Base-by-base conservation (phyloP, 176 grass and related monocot species). In the Oryza glaberrima region DNA sequence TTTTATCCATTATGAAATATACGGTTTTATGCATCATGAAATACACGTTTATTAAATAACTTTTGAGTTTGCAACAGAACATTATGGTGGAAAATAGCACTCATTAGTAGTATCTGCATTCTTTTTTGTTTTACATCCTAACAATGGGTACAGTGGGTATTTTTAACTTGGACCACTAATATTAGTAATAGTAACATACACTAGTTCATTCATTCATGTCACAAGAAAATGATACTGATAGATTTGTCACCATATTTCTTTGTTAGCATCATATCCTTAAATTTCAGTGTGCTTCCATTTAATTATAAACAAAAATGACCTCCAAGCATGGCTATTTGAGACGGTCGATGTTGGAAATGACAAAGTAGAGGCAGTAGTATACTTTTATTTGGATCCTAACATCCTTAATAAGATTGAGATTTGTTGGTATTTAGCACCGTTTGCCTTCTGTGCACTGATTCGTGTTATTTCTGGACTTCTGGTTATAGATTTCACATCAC, bases 381-480 rank as follows among this genome's bases (percentile, higher is more conserved):
- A 56, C 34, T 85, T 85, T 64, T 72, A 85, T 78, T 63, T 64
- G 75, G 44, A 30, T 60, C 22, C 26, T 70, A 78, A 38, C 38
- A 71, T 61, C 48, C 13, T 70, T 85, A 22, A 70, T 85, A 49
- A 71, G 56, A 10, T 69, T 77, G 22, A 17, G 45, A 26, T 56
- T 56, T 2, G n/a, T 11, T 77, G 23, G 15, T n/a, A 67, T 48
- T 72, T 77, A 16, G 26, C 65, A 51, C 22, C 69, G 56, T n/a
- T 47, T 4, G 51, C 12, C 9, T 69, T 77, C 69, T 38, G n/a
- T 76, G 25, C 43, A 76, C 20, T 67, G 75, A 13, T 23, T 84
- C 9, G 17, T 84, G 17, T 68, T 84, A 76, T 84, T 84, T 54
- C 11, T 34, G 7, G 17, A 38, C 68, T 65, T 80, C 65, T 80